Base-by-base conservation (phyloP, 1,139 yeast genomes). In the Magnusiomyces magnusii region DNA sequence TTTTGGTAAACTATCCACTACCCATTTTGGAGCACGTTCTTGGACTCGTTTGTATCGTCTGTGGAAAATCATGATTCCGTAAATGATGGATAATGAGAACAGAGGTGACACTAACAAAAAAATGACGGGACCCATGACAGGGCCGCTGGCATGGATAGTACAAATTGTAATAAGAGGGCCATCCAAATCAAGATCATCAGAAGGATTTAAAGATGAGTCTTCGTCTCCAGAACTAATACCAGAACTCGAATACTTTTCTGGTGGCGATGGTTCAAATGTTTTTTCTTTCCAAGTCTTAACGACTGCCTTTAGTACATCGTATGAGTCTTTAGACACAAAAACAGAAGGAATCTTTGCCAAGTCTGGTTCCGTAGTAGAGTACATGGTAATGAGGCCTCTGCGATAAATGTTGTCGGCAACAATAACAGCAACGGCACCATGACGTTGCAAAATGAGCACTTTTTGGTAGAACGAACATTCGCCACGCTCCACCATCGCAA, bases 341-440 rank as follows among this genome's bases (percentile, higher is more conserved):
- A 76, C 69, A 1, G 76, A 69, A 2, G 79, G 78, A 42, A 76
- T 71, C 41, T 62, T 63, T 34, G 71, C 67, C 41, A 65, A 60
- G 51, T 67, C 72, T 3, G 54, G 54, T n/a, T 15, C 69, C 62
- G 52, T 67, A 70, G 47, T 66, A 13, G 75, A 69, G 61, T 68
- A 73, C 76, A 72, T 74, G 34, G 76, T 72, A 25, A 73, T 68
- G 54, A 73, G 61, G 1, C 74, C 73, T n/a, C 71, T 65, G 24
- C 69, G 66, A 50, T 69, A 65, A 47, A 66, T 65, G 57, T 73
- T 70, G 61, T 75, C 77, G 24, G 76, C 77, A 7, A 76, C 74
- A 52, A 76, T 66, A 42, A 75, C 78, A n/a, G 76, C 78, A 3
- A 60, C 62, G 10, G 78, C 78, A 25, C 79, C 78, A 64, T 70